Conservation (phyloP, 1,284 basidiomycete species). For the Coriolopsis trogii region DNA sequence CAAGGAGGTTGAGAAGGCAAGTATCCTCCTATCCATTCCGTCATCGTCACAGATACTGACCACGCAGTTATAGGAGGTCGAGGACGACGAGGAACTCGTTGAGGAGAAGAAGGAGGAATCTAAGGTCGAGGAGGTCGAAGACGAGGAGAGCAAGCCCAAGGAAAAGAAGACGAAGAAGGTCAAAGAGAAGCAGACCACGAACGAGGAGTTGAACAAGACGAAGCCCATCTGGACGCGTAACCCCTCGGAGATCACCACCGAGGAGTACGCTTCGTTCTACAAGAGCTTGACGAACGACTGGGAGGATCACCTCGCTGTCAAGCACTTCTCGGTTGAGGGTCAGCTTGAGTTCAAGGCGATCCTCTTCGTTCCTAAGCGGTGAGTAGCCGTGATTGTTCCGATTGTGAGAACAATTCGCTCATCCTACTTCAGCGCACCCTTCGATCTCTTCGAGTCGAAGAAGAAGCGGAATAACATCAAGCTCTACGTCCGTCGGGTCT, state of each 20-base stretch:
- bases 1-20: conserved; percentile 98
- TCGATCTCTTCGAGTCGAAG: conserved; percentile 99
- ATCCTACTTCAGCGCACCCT: conserved; percentile 72
- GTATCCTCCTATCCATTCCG: conserved; percentile 25
- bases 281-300: conserved; percentile 99
- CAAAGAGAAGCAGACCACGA: conserved; percentile 87
- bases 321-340: conserved; percentile 99
- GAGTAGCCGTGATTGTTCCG: conserved; percentile 31
- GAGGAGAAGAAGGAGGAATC: conserved; percentile 72
- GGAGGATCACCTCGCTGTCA: conserved; percentile 99
- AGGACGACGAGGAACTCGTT: conserved; percentile 78
- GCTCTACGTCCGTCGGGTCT: conserved; percentile 99
- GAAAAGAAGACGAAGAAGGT: conserved; percentile 98
- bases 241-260: conserved; percentile 88
- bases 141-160: conserved; percentile 84
- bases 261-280: conserved; percentile 98
- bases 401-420: conserved; percentile 18
- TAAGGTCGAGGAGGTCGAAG: conserved; percentile 80
- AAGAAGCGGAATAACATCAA: conserved; percentile 99
- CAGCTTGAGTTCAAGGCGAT: conserved; percentile 99
- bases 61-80: conserved; percentile 69
- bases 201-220: conserved; percentile 99
- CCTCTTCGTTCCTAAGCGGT: conserved; percentile 96
- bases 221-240: conserved; percentile 99
- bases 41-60: conserved; percentile 2